Base-by-base conservation (phyloP, 805 yeast species). In the Nakazawaea wyomingensis region DNA sequence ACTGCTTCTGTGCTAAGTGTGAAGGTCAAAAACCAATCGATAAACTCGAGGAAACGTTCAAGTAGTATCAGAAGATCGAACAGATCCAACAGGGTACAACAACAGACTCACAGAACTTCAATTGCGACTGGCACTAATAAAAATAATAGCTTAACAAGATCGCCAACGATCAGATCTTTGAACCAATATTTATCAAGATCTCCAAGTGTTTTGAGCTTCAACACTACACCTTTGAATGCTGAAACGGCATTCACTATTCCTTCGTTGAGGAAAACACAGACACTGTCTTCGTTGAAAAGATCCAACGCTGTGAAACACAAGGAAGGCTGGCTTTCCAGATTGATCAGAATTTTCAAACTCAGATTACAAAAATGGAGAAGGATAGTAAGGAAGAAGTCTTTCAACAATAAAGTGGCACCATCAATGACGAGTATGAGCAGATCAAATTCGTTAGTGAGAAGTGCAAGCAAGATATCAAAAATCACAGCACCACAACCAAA, bases 291-390 rank as follows among this genome's bases (percentile, higher is more conserved):
- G 9, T 35, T 43, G 37, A 43, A 31, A 26, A 34, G 46, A 22
- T 43, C 46, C n/a, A 43, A 43, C 34, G 43, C 46, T 20, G 34
- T 43, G 27, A 38, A 34, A 22, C 32, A 28, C 16, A 43, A 39
- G 27, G 40, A 43, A n/a, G 43, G 43, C 8, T 38, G 46, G 43
- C 5, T 43, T 18, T 24, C 39, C 3, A 33, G 43, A 13, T 17
- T 39, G 24, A n/a, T 43, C 24, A 29, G 14, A 24, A 43, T n/a
- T 11, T 33, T 43, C 14, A 43, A 29, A 21, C 10, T 6, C 16
- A 43, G 32, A 9, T 5, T 37, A 7, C 38, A 33, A 22, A 37
- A 30, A 17, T 43, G 46, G 46, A 43, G 43, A 34, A 14, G 5
- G n/a, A 22, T 43, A 11, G 16, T 35, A 14, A 28, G 19, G 11